Base-by-base conservation (phyloP, 306 rosid species). In the Citrullus colocynthis region DNA sequence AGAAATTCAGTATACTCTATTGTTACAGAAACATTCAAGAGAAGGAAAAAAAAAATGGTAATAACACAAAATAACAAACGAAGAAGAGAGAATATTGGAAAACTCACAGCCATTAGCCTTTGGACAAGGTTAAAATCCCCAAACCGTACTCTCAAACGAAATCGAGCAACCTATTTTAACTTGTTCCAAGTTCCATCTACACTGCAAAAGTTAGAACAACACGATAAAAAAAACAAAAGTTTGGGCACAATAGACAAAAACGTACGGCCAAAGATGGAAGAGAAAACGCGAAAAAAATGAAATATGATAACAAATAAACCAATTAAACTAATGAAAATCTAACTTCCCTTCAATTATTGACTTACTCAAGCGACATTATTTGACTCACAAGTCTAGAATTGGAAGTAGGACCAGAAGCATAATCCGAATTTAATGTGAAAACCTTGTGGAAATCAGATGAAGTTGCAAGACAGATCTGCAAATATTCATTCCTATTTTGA, bases 51-150 rank as follows among this genome's bases (percentile, higher is more conserved):
- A 1, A 61, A 44, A 24, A 70, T 21, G 60, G 78, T 11, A 79
- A 11, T 34, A 48, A 48, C 52, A 60, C 14, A 74, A 74, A 14
- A 17, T 18, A 72, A 14, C 28, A 58, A 44, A 69, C 9, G 14
- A 58, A 21, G 12, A 79, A 21, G 20, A 62, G 74, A 77, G 67
- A 60, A 17, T 1, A 24, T 60, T 24, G n/a, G 45, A 45, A 41
- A 41, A 81, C 83, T 76, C 70, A 81, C 83, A 42, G 77, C 80
- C 83, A 81, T 81, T 57, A 9, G 70, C 48, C 80, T 71, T 56
- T 41, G 9, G 54, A 54, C 71, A 41, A 81, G 71, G 37, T 0
- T 20, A n/a, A 63, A 64, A 64, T 75, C 49, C 44, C 6, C 37
- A 75, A 52, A 80, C 57, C n/a, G 67, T 66, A 41, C 66, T 80